A percentile compares a stretch with the other conserved stretches of the same genome.
Conservation (phyloP, 768 basidiomycete genomes). For the Macrolepiota dolichaula region DNA sequence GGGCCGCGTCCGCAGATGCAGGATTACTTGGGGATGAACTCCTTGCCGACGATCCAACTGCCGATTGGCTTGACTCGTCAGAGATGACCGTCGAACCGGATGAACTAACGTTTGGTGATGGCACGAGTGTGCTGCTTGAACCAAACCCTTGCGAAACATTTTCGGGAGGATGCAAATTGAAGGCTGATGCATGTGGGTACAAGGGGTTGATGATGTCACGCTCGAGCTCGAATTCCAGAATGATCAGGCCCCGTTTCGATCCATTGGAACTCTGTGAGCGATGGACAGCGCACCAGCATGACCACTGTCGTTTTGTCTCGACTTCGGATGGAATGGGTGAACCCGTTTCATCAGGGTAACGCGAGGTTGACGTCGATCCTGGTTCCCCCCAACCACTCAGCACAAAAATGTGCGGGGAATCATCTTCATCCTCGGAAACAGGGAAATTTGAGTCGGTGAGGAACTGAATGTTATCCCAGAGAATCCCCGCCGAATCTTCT, state of each 20-base stretch:
- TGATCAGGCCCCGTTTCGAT: conserved; percentile 36
- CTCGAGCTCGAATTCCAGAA: conserved; percentile 82
- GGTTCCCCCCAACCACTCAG: conserved; percentile 72
- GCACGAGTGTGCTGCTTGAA: not conserved
- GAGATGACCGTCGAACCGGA: conserved; percentile 3
- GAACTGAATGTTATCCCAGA: conserved; percentile 76
- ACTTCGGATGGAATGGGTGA: not conserved
- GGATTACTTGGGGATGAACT: conserved; percentile 9
- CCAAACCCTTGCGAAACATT: not conserved
- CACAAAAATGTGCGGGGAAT: conserved; percentile 59
- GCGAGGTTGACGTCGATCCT: conserved; percentile 35
- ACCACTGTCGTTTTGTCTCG: conserved; percentile 40
- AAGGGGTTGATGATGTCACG: conserved; percentile 67
- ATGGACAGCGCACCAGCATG: conserved; percentile 69
- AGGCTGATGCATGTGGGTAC: conserved; percentile 39
- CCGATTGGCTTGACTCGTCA: not conserved
- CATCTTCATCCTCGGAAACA: conserved; percentile 39
- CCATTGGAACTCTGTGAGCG: conserved; percentile 32
- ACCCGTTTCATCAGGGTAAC: conserved; percentile 27
- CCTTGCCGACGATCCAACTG: conserved; percentile 14
- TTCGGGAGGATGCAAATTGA: not conserved
- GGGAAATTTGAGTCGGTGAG: conserved; percentile 45
- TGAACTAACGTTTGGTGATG: conserved; percentile 1
- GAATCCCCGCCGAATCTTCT: conserved; percentile 56
- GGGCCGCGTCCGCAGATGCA: conserved; percentile 7